phyloP scores from a whole-genome alignment of 345 rosid species.

The Camelina sativa region DNA sequence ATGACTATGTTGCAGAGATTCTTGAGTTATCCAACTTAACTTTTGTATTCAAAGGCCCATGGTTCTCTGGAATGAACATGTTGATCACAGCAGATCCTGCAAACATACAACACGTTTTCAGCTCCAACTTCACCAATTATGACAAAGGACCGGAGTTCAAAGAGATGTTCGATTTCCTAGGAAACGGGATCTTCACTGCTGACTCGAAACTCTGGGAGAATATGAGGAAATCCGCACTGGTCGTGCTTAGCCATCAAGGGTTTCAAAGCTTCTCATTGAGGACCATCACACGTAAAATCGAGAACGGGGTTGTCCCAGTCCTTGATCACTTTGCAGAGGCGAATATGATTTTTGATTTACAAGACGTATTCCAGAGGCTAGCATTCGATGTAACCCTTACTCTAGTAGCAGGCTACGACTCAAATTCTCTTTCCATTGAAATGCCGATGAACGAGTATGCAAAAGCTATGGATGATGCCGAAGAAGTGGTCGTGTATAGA shows the following conservation, averaged over 20 bases:
- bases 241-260: conserved; percentile 36
- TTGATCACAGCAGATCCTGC: conserved; percentile 43
- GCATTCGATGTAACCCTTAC: conserved; percentile 52
- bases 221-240: conserved; percentile 41
- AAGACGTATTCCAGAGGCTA: conserved; percentile 51
- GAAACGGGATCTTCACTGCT: conserved; percentile 49
- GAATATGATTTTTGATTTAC: conserved; percentile 42
- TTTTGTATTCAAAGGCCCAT: conserved; percentile 41
- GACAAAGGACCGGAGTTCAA: conserved; percentile 47
- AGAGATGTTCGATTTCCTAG: conserved; percentile 43
- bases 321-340: conserved; percentile 43
- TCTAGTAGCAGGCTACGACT: conserved; percentile 48
- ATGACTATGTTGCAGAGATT: conserved; percentile 30
- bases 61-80: conserved; percentile 41
- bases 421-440: conserved; percentile 42
- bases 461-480: conserved; percentile 48
- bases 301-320: conserved; percentile 40
- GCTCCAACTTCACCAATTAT: conserved; percentile 43
- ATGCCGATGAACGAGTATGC: conserved; percentile 41
- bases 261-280: conserved; percentile 39
- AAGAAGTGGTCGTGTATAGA: conserved; percentile 39
- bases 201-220: conserved; percentile 46
- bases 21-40: conserved; percentile 38
- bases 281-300: conserved; percentile 27
- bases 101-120: conserved; percentile 43